Conservation (phyloP, 495 filamentous ascomycete genomes). For the Neohortaea acidophila region DNA sequence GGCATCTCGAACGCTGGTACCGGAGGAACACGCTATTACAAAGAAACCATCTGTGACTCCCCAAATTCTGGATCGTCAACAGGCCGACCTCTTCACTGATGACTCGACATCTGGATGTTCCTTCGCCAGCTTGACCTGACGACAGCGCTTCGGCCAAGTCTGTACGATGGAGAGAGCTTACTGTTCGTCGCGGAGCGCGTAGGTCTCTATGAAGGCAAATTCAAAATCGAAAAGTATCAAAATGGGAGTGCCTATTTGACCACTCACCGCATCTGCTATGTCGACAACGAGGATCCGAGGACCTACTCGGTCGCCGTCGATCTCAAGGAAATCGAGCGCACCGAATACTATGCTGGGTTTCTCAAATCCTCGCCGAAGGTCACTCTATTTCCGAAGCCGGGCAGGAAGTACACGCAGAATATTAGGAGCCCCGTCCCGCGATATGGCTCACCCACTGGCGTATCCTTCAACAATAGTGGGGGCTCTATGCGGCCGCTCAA, state of each 20-base stretch:
- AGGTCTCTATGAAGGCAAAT: slow-evolving; percentile 94
- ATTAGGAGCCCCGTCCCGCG: slow-evolving; percentile 10
- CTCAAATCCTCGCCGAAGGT: slow-evolving; percentile 91
- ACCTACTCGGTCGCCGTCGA: slow-evolving; percentile 74
- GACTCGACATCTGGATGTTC: no score
- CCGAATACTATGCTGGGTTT: slow-evolving; percentile 85
- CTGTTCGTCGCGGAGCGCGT: slow-evolving; percentile 96
- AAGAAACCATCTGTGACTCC: no score
- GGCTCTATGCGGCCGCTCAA: slow-evolving; percentile 28
- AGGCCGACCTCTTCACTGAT: no score
- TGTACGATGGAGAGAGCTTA: slow-evolving; percentile 62
- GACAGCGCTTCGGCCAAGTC: slow-evolving; percentile 77
- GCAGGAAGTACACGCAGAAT: slow-evolving; percentile 39
- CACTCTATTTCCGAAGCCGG: slow-evolving; percentile 62
- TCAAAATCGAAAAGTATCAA: slow-evolving; percentile 85
- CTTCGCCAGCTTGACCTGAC: slow-evolving; percentile 89
- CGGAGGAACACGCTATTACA: no score
- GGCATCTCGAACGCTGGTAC: no score
- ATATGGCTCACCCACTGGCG: slow-evolving; percentile 15
- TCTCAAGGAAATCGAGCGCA: slow-evolving; percentile 77
- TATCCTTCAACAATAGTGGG: neutral
- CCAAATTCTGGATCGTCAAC: no score
- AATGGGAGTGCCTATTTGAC: slow-evolving; percentile 94
- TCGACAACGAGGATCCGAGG: slow-evolving; percentile 75
- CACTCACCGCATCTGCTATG: slow-evolving; percentile 86